Conservation (phyloP, 2,329 filamentous ascomycete genomes). For the Aspergillus intermedius region DNA sequence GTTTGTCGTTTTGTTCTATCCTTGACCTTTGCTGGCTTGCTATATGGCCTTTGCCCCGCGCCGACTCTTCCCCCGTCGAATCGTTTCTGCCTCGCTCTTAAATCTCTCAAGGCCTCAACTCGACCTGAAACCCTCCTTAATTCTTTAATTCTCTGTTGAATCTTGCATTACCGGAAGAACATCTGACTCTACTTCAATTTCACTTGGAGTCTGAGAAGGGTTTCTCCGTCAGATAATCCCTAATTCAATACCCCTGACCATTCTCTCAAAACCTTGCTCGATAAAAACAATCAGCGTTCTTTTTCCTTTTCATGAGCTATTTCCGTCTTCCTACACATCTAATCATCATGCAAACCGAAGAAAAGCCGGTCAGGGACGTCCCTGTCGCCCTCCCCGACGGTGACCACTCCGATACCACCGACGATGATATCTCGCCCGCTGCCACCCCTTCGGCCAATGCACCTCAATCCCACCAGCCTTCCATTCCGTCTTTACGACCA, state of each 20-base stretch:
- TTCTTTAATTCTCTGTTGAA: no score
- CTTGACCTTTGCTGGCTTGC: neutral
- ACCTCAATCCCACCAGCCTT: conserved; percentile 6
- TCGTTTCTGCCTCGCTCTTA: conserved; percentile 4
- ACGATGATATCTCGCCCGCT: conserved; percentile 15
- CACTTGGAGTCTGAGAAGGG: no score
- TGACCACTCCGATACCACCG: conserved; percentile 15
- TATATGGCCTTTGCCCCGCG: conserved; percentile 4
- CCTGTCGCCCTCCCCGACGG: conserved; percentile 13
- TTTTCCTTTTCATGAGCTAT: no score
- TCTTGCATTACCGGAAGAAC: no score
- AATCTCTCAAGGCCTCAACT: neutral
- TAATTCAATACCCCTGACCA: no score
- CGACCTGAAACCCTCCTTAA: neutral
- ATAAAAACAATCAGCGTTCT: no score
- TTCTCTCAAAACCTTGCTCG: no score
- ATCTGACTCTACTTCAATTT: no score
- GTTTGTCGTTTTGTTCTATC: neutral
- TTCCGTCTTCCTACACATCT: no score
- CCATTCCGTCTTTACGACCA: conserved; percentile 22
- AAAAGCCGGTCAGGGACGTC: conserved; percentile 15
- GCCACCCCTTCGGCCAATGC: conserved; percentile 29
- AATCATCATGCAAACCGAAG: conserved; percentile 14
- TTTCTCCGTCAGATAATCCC: no score
- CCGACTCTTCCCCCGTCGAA: conserved; percentile 1